phyloP scores from a whole-genome alignment of 192 early-diverging fungal species.

The Podochytrium sp. region DNA sequence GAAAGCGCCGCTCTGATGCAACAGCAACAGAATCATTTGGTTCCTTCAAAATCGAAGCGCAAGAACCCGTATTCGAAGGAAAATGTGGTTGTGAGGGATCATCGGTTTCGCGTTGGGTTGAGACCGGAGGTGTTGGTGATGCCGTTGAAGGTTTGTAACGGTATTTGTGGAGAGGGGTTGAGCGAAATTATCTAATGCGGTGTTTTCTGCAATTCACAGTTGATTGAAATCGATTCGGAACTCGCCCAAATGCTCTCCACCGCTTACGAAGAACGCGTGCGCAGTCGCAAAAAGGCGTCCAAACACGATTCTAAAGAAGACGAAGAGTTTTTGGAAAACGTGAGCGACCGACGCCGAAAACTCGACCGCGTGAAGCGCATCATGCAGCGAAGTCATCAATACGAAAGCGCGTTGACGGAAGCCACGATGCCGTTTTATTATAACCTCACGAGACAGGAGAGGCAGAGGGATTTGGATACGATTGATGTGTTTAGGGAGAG shows the following conservation, averaged over 20 bases:
- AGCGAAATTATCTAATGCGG: background rate
- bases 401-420: background rate
- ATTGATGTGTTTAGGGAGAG: constrained; percentile 46
- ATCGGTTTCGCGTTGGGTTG: constrained; percentile 21
- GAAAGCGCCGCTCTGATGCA: background rate
- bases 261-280: constrained; percentile 35
- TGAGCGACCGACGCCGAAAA: constrained; percentile 30
- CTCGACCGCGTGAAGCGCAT: constrained; percentile 28
- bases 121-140: constrained; percentile 16
- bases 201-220: constrained; percentile 8
- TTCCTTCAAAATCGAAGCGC: constrained; percentile 11
- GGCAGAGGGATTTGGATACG: constrained; percentile 49
- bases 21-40: background rate
- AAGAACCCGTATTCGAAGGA: constrained; percentile 32
- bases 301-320: constrained; percentile 19
- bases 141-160: constrained; percentile 21
- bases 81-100: constrained; percentile 33
- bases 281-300: background rate
- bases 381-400: constrained; percentile 8
- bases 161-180: background rate
- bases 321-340: constrained; percentile 18
- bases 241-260: constrained; percentile 35
- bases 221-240: constrained; percentile 49
- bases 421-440: constrained; percentile 28
- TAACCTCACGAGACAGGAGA: constrained; percentile 37